Percentiles rank a stretch among this genome's conserved stretches.
Evolutionary conservation across 2,329 filamentous ascomycete species (phyloP).

Genomic region (Claviceps sp.): DNA sequence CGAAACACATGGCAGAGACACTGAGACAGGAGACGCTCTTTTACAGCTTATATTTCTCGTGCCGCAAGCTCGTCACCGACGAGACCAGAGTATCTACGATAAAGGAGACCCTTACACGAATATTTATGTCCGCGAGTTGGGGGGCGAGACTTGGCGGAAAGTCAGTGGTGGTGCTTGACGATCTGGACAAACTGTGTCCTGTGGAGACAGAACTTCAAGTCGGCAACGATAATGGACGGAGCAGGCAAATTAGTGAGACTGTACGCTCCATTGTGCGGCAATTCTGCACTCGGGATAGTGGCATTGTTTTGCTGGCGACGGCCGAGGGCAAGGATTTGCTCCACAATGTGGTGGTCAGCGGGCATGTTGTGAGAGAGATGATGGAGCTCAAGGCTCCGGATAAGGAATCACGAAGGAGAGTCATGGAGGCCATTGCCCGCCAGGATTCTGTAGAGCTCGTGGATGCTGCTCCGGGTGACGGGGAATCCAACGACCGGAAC

Average conservation of each 20-base stretch:
- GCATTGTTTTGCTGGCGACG: slow-evolving; percentile 77
- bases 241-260: slow-evolving; percentile 81
- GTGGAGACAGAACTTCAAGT: slow-evolving; percentile 90
- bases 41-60: slow-evolving; percentile 75
- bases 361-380: slow-evolving; percentile 86
- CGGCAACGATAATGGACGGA: slow-evolving; percentile 84
- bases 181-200: slow-evolving; percentile 84
- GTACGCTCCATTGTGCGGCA: slow-evolving; percentile 72
- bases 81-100: slow-evolving; percentile 82
- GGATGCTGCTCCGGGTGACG: slow-evolving; percentile 5
- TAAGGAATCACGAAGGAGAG: slow-evolving; percentile 73
- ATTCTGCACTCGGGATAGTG: slow-evolving; percentile 66
- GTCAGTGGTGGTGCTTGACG: slow-evolving; percentile 77
- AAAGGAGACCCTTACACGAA: slow-evolving; percentile 70
- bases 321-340: slow-evolving; percentile 87
- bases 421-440: slow-evolving; percentile 67
- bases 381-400: slow-evolving; percentile 79
- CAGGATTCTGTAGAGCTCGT: slow-evolving; percentile 28
- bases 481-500: slow-evolving; percentile 23
- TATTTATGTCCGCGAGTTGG: slow-evolving; percentile 88
- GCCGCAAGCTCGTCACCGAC: slow-evolving; percentile 75
- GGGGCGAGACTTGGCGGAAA: slow-evolving; percentile 74
- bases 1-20: slow-evolving; percentile 60
- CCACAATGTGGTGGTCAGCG: slow-evolving; percentile 80
- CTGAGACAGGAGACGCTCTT: slow-evolving; percentile 63